phyloP scores from a whole-genome alignment of 2,329 filamentous ascomycete genomes.

The Phialophora tarda region DNA sequence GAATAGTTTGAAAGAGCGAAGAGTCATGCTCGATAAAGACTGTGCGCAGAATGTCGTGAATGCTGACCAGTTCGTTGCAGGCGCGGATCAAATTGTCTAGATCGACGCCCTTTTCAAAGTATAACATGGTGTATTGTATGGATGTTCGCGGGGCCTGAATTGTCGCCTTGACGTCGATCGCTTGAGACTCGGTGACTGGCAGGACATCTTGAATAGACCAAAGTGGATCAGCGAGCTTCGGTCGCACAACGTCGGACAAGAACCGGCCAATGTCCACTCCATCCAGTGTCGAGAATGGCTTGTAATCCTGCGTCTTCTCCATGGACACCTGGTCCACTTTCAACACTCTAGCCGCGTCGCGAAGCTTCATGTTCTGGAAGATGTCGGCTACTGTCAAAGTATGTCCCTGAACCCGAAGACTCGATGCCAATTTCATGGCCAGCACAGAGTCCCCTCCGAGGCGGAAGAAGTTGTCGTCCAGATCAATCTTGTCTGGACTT shows the following conservation, averaged over 20 bases:
- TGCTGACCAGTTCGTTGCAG: conserved; percentile 59
- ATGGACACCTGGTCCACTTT: conserved; percentile 15
- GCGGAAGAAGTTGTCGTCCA: conserved; percentile 42
- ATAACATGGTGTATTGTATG: conserved; percentile 68
- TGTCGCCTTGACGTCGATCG: conserved; percentile 64
- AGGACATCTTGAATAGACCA: conserved; percentile 63
- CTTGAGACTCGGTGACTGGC: conserved; percentile 64
- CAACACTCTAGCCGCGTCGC: conserved; percentile 59
- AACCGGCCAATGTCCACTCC: conserved; percentile 51
- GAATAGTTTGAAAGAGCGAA: conserved; percentile 62
- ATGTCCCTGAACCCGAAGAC: conserved; percentile 32
- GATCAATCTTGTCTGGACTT: conserved; percentile 43
- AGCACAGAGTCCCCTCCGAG: conserved; percentile 44
- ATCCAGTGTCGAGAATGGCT: conserved; percentile 60
- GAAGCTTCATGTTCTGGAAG: conserved; percentile 48
- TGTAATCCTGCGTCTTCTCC: conserved; percentile 41
- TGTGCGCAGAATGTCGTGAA: conserved; percentile 69
- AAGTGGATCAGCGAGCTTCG: conserved; percentile 57
- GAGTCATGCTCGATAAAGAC: conserved; percentile 64
- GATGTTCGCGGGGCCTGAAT: conserved; percentile 65
- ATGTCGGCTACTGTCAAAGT: conserved; percentile 41
- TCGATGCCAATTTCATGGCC: conserved; percentile 42
- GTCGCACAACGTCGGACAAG: conserved; percentile 56
- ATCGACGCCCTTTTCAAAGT: conserved; percentile 61
- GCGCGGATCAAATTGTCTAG: conserved; percentile 53